These are phyloP conservation scores for Tephrocybe sp. DNA, from an alignment of 768 basidiomycete species.

Conservation along the genomic window DNA sequence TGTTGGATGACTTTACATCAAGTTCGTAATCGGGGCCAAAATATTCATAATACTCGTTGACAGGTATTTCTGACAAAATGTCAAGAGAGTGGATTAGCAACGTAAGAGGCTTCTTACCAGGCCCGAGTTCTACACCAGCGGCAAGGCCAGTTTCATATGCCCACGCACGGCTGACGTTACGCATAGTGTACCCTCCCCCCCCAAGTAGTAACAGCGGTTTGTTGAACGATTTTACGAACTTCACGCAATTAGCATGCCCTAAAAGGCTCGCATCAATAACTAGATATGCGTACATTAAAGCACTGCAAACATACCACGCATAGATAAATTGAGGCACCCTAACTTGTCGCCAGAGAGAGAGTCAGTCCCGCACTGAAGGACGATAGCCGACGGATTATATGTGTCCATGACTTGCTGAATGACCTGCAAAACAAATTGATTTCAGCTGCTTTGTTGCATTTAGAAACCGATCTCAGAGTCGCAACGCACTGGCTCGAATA, in stretches of 20 bases:
- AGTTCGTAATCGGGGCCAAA: constrained; percentile 97
- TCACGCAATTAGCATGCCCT: constrained; percentile 98
- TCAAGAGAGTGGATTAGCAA: background rate
- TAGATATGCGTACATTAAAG: background rate
- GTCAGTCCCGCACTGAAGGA: constrained; percentile 96
- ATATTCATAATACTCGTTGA: constrained; percentile 99
- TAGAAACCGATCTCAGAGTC: background rate
- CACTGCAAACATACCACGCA: constrained; percentile 60
- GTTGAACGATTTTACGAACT: constrained; percentile 95
- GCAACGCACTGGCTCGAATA: constrained; percentile 86
- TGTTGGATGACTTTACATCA: constrained; percentile 92
- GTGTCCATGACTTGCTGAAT: constrained; percentile 92
- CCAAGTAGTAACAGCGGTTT: constrained; percentile 92
- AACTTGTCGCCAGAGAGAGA: constrained; percentile 95
- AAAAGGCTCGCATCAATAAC: background rate
- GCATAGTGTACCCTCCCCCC: constrained; percentile 98
- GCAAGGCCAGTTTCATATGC: constrained; percentile 97
- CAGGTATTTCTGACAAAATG: constrained; percentile 67
- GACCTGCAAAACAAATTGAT: constrained; percentile 49
- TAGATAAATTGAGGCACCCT: constrained; percentile 93
- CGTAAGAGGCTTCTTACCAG: constrained; percentile 47
- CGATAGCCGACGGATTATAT: constrained; percentile 92
- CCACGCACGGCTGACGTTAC: constrained; percentile 96
- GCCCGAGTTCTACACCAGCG: constrained; percentile 91
- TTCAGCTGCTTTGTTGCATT: background rate